Percentiles rank a stretch among this genome's conserved stretches.
Conservation (phyloP, 2,329 filamentous ascomycete species). For the Aspergillus jensenii region DNA sequence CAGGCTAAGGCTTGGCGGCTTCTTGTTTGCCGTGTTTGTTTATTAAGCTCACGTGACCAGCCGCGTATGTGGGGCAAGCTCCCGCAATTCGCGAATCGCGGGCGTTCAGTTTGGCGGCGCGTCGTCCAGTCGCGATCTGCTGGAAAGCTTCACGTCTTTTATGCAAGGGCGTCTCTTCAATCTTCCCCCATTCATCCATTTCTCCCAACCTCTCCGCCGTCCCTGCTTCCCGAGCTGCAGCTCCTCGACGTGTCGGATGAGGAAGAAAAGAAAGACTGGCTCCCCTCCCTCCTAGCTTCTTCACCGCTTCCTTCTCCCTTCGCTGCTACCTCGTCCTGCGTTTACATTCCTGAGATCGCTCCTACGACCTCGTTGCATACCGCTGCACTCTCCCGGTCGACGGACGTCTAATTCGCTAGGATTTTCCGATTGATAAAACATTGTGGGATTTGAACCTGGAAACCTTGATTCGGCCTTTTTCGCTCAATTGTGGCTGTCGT, state of each 20-base stretch:
- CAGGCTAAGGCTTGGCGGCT: conserved; percentile 13
- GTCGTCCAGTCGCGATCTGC: conserved; percentile 34
- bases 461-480: conserved; percentile 16
- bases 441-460: neutral
- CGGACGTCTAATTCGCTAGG: conserved; percentile 18
- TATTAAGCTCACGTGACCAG: neutral
- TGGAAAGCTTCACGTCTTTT: conserved; percentile 24
- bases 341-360: conserved; percentile 31
- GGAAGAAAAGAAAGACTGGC: conserved; percentile 11
- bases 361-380: conserved; percentile 26
- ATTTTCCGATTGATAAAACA: conserved; percentile 19
- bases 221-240: conserved; percentile 19
- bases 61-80: no score
- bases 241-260: conserved; percentile 10
- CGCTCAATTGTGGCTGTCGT: conserved; percentile 4
- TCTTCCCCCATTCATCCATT: conserved; percentile 17
- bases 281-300: conserved; percentile 13
- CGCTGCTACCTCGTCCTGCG: conserved; percentile 15
- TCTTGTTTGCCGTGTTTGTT: conserved; percentile 30
- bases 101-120: conserved; percentile 42
- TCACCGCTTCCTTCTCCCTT: conserved; percentile 18
- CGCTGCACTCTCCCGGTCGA: conserved; percentile 34
- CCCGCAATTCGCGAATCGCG: conserved; percentile 19
- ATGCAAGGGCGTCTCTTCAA: conserved; percentile 33
- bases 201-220: conserved; percentile 19